Conservation (phyloP, 805 yeast species). For the Hagleromyces aurorensis region DNA sequence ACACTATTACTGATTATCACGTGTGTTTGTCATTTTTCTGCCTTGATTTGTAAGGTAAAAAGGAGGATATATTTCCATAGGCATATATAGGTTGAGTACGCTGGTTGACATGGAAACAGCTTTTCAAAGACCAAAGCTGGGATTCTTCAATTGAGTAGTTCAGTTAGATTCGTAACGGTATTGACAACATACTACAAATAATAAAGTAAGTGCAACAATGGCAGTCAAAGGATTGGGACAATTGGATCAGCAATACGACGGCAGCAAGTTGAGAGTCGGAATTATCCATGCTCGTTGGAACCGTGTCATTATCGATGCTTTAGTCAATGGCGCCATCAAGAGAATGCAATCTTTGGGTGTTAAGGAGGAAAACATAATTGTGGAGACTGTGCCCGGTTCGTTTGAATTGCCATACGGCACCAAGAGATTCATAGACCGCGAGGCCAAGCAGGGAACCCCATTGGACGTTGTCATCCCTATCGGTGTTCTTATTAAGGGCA, state of each 20-base stretch:
- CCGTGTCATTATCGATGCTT: constrained; percentile 59
- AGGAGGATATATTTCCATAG: no score
- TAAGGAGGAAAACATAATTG: constrained; percentile 59
- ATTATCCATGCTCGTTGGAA: constrained; percentile 98
- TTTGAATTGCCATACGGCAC: constrained; percentile 88
- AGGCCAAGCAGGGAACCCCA: constrained; percentile 36
- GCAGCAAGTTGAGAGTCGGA: constrained; percentile 61
- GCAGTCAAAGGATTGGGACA: constrained; percentile 78
- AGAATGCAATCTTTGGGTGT: constrained; percentile 63
- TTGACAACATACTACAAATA: no score
- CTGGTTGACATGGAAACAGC: no score
- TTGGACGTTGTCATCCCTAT: constrained; percentile 88
- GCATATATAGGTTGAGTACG: no score
- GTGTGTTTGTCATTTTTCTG: no score
- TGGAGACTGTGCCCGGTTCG: constrained; percentile 91
- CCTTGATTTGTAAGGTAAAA: no score
- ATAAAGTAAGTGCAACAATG: constrained; percentile 40
- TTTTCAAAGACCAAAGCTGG: no score
- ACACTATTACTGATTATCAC: no score
- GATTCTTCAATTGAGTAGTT: no score
- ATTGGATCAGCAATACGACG: constrained; percentile 62
- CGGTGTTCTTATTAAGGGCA: constrained; percentile 92
- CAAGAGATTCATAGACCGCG: constrained; percentile 41
- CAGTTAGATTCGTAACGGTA: no score
- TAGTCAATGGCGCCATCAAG: constrained; percentile 68